Percentiles rank a stretch among this genome's conserved stretches.
phyloP scores from a whole-genome alignment of 2,329 filamentous ascomycete genomes.

The Aspergillus floridensis region DNA sequence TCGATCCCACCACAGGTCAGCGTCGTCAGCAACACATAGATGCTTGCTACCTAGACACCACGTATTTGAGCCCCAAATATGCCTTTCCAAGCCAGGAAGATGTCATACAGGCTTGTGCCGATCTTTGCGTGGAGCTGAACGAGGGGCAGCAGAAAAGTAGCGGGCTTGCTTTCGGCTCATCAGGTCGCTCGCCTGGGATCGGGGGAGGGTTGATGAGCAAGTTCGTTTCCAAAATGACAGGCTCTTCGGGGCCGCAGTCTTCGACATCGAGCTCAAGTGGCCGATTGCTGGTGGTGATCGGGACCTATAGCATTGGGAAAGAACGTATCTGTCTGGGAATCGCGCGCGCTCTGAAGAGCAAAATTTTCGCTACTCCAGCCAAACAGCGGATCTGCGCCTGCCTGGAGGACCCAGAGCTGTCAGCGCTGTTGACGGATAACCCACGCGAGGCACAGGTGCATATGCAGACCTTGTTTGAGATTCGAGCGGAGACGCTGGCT shows the following conservation, averaged over 20 bases:
- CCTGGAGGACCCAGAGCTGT: conserved; percentile 80
- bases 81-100: conserved; percentile 86
- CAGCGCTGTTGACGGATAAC: conserved; percentile 71
- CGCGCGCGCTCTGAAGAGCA: conserved; percentile 76
- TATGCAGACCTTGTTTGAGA: conserved; percentile 95
- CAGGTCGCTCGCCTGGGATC: conserved; percentile 47
- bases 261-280: conserved; percentile 48
- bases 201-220: conserved; percentile 61
- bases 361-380: conserved; percentile 80
- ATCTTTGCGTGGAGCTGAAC: conserved; percentile 77
- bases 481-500: conserved; percentile 81
- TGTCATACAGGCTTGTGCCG: conserved; percentile 82
- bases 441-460: conserved; percentile 88
- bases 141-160: conserved; percentile 65
- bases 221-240: conserved; percentile 54
- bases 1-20: conserved; percentile 69
- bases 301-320: conserved; percentile 97
- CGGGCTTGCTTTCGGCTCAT: conserved; percentile 56
- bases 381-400: conserved; percentile 84
- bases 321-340: conserved; percentile 94
- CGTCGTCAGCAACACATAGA: conserved; percentile 82
- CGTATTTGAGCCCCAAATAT: conserved; percentile 93
- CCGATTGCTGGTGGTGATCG: conserved; percentile 84
- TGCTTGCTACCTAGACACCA: conserved; percentile 94
- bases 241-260: conserved; percentile 23